phyloP scores from a whole-genome alignment of 192 early-diverging fungal genomes.

The Dispira simplex region DNA sequence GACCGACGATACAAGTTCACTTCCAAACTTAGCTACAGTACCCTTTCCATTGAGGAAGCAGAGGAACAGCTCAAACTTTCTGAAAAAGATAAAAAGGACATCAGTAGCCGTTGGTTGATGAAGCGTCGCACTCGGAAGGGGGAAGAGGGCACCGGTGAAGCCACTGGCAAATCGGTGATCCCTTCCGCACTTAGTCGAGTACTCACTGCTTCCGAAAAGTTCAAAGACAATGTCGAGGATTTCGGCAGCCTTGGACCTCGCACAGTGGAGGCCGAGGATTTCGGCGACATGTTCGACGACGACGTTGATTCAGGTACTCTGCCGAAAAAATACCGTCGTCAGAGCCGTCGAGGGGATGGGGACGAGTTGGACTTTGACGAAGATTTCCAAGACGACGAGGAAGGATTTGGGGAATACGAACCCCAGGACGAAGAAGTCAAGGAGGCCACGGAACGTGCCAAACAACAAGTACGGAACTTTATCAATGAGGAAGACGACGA shows the following conservation, averaged over 20 bases:
- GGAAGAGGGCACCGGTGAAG: conserved; percentile 13
- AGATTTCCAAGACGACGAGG: conserved; percentile 71
- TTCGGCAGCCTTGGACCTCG: neutral
- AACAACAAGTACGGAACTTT: conserved; percentile 25
- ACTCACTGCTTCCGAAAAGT: neutral
- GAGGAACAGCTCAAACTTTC: conserved; percentile 43
- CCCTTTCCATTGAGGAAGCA: conserved; percentile 56
- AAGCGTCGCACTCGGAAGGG: conserved; percentile 21
- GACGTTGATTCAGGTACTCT: conserved; percentile 22
- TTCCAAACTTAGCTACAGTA: conserved; percentile 42
- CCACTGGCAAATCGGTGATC: neutral
- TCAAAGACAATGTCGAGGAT: neutral
- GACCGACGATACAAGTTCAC: conserved; percentile 64
- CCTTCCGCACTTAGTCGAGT: neutral
- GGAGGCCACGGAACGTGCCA: conserved; percentile 25
- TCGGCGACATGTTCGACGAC: conserved; percentile 27
- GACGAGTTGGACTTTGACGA: conserved; percentile 70
- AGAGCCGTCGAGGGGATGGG: conserved; percentile 32
- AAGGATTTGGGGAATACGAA: conserved; percentile 48
- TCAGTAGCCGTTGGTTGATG: conserved; percentile 30
- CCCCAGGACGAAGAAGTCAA: conserved; percentile 47
- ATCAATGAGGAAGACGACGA: conserved; percentile 15
- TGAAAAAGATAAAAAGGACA: conserved; percentile 21
- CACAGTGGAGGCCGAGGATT: conserved; percentile 17
- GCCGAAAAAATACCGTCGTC: conserved; percentile 17